phyloP scores from a whole-genome alignment of 345 rosid genomes.

The Draba incana region DNA sequence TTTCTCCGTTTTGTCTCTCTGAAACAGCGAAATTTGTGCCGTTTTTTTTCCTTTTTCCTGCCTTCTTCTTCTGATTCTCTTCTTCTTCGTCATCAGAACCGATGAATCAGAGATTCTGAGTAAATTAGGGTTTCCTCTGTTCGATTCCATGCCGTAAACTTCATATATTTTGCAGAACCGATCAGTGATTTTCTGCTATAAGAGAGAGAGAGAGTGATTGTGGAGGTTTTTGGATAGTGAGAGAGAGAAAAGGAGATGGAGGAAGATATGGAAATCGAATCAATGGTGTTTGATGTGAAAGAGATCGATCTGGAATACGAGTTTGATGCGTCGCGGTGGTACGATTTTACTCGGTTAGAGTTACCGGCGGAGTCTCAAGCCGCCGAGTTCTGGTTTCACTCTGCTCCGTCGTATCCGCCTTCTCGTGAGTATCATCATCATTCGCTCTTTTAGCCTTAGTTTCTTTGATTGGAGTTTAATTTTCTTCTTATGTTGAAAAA shows the following conservation, averaged over 20 bases:
- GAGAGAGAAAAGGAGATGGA: conserved; percentile 48
- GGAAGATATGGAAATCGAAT: conserved; percentile 63
- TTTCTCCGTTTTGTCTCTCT: conserved; percentile 36
- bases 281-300: conserved; percentile 61
- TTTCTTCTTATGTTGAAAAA: too few relatives aligned
- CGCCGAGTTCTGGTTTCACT: conserved; percentile 81
- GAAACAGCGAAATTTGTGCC: conserved; percentile 47
- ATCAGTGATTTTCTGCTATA: conserved; percentile 21
- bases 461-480: not conserved
- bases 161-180: conserved; percentile 8
- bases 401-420: conserved; percentile 71
- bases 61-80: conserved; percentile 2
- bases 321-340: conserved; percentile 84
- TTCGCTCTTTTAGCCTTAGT: not conserved
- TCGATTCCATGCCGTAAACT: conserved; percentile 10
- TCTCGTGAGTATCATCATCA: conserved; percentile 71
- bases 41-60: conserved; percentile 30
- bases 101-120: conserved; percentile 34
- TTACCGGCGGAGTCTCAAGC: conserved; percentile 59
- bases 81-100: conserved; percentile 30
- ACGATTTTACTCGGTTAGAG: conserved; percentile 79
- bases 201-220: conserved; percentile 32
- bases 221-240: conserved; percentile 18
- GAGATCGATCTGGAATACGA: conserved; percentile 86
- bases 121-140: conserved; percentile 45